Evolutionary conservation across 371 early-diverging fungal genomes (phyloP).

Genomic region (Capillidium rhysosporum): DNA sequence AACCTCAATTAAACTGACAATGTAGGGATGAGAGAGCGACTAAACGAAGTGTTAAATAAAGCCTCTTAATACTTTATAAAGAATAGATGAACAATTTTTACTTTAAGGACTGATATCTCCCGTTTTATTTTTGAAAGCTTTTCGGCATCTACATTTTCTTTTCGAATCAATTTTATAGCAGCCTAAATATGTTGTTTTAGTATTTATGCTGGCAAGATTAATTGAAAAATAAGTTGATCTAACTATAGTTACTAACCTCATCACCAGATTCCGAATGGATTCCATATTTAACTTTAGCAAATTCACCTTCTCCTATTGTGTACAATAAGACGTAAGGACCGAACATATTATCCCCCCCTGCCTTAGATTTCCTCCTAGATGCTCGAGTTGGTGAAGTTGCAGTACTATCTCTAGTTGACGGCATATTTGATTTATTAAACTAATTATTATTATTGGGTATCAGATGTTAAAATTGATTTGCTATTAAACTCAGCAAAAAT

Average conservation of each 20-base stretch:
- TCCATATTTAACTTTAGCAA: slow-evolving; percentile 94
- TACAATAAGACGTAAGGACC: slow-evolving; percentile 89
- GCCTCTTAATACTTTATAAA: not conserved
- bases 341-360: slow-evolving; percentile 35
- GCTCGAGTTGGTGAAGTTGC: not conserved
- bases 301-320: slow-evolving; percentile 95
- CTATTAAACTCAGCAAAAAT: too few species aligned
- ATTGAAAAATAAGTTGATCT: not conserved
- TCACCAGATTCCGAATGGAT: slow-evolving; percentile 69
- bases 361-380: not conserved
- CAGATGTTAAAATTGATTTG: too few species aligned
- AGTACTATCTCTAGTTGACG: not conserved
- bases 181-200: slow-evolving; percentile 21
- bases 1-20: slow-evolving; percentile 87
- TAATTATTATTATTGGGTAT: too few species aligned
- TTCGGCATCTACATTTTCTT: slow-evolving; percentile 57
- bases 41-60: slow-evolving; percentile 11
- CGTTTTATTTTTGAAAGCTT: slow-evolving; percentile 60
- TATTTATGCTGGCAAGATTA: not conserved
- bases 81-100: slow-evolving; percentile 14
- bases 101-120: slow-evolving; percentile 62
- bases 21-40: slow-evolving; percentile 71
- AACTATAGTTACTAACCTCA: slow-evolving; percentile 46
- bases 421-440: not conserved
- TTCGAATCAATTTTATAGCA: slow-evolving; percentile 61